These are phyloP conservation scores for Exophiala viscosa DNA, from an alignment of 2,329 filamentous ascomycete species.

Conservation along the genomic window DNA sequence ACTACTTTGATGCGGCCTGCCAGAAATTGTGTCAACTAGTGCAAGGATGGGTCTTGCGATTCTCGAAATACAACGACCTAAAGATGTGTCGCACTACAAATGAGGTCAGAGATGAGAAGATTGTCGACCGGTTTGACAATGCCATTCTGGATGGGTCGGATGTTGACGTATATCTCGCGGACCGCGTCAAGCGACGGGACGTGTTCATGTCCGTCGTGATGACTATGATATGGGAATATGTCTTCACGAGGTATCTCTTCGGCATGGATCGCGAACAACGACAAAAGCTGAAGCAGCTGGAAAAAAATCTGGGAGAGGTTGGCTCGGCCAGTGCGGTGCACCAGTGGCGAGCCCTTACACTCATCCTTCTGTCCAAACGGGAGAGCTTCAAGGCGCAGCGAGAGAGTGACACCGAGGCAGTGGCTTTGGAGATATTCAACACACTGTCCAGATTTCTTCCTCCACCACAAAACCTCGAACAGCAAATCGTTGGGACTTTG, in stretches of 20 bases:
- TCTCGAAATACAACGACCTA: constrained; percentile 96
- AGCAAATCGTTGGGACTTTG: constrained; percentile 77
- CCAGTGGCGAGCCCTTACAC: constrained; percentile 92
- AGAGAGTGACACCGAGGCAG: constrained; percentile 86
- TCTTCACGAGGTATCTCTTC: constrained; percentile 96
- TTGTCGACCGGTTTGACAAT: constrained; percentile 91
- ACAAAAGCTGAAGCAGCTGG: constrained; percentile 92
- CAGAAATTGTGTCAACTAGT: constrained; percentile 94
- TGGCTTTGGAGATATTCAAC: constrained; percentile 85
- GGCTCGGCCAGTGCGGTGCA: constrained; percentile 85
- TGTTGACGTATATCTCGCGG: constrained; percentile 79
- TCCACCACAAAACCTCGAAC: constrained; percentile 74
- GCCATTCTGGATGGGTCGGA: constrained; percentile 90
- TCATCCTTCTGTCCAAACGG: constrained; percentile 80
- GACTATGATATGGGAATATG: constrained; percentile 99
- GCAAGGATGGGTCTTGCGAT: constrained; percentile 95
- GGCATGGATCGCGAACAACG: constrained; percentile 97
- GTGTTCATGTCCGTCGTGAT: constrained; percentile 99
- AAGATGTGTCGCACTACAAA: constrained; percentile 76
- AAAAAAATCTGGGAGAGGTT: constrained; percentile 85
- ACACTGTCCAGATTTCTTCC: constrained; percentile 81
- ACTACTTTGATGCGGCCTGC: constrained; percentile 92
- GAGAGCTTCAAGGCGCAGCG: constrained; percentile 77
- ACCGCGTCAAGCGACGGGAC: constrained; percentile 83
- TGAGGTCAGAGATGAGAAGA: constrained; percentile 86